Percentiles rank a stretch among this genome's conserved stretches.
Conservation (phyloP, 2,329 filamentous ascomycete genomes). For the Spiromastix sp. region DNA sequence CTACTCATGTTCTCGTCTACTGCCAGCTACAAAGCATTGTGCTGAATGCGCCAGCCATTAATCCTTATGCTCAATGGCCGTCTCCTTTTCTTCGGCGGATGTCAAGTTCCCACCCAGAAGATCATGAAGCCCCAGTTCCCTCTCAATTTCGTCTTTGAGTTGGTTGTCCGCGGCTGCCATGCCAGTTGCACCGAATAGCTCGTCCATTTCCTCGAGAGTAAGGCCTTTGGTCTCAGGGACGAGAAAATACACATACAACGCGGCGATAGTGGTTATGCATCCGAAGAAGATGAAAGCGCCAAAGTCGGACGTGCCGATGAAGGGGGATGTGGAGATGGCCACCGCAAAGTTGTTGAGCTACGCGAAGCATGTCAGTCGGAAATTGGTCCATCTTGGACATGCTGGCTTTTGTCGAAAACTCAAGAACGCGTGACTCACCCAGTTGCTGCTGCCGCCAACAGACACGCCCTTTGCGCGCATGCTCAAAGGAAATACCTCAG, state of each 20-base stretch:
- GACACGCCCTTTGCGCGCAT: slow-evolving; percentile 61
- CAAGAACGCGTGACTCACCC: neutral
- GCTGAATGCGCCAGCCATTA: too few species aligned
- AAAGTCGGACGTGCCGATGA: too few species aligned
- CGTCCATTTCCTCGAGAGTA: slow-evolving; percentile 47
- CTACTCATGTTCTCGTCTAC: too few species aligned
- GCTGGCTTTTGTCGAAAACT: slow-evolving; percentile 35
- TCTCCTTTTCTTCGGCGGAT: too few species aligned
- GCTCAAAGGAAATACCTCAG: slow-evolving; percentile 64
- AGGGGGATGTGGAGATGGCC: too few species aligned
- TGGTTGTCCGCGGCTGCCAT: slow-evolving; percentile 56
- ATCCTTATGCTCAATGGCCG: too few species aligned
- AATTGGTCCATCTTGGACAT: slow-evolving; percentile 57
- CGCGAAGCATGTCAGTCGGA: slow-evolving; percentile 55
- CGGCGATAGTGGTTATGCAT: slow-evolving; percentile 51
- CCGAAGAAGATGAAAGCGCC: slow-evolving; percentile 66
- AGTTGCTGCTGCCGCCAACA: slow-evolving; percentile 51
- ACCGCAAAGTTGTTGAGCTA: too few species aligned
- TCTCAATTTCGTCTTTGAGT: slow-evolving; percentile 60
- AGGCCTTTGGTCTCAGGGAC: slow-evolving; percentile 45
- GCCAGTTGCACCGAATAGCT: slow-evolving; percentile 58
- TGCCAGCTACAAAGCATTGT: too few species aligned
- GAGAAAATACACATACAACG: slow-evolving; percentile 41
- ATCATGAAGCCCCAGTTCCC: slow-evolving; percentile 51
- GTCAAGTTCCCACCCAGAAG: too few species aligned